A percentile compares a stretch with the other conserved stretches of the same genome.
These are phyloP conservation scores for Dioszegia crocea DNA, from an alignment of 768 basidiomycete genomes.

Conservation along the genomic window DNA sequence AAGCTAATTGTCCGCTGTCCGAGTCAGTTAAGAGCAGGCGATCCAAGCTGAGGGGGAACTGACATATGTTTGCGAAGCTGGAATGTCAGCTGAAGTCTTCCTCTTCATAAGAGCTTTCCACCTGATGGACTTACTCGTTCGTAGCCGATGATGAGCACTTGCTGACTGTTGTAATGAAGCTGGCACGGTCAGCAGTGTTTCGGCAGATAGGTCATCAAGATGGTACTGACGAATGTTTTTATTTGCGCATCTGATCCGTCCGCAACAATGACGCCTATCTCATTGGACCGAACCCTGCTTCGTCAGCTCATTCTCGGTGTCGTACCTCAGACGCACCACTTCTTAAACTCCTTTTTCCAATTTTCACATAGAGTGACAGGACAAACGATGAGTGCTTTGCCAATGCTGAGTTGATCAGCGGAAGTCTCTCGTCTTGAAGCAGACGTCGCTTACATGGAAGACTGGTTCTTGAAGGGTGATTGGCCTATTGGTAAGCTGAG, in stretches of 20 bases:
- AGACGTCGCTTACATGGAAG: constrained; percentile 19
- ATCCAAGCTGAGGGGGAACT: constrained; percentile 40
- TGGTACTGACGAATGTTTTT: constrained; percentile 76
- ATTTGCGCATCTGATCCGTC: constrained; percentile 57
- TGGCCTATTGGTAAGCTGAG: constrained; percentile 21
- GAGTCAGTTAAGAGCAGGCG: constrained; percentile 3
- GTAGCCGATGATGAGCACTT: constrained; percentile 91
- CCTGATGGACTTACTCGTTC: constrained; percentile 58
- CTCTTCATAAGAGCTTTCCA: background rate
- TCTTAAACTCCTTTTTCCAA: constrained; percentile 91
- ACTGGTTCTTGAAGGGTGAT: constrained; percentile 32
- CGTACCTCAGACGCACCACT: constrained; percentile 68
- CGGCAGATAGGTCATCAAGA: background rate
- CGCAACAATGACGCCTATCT: constrained; percentile 60
- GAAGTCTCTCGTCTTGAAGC: background rate
- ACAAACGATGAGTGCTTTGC: constrained; percentile 87
- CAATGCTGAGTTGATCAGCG: constrained; percentile 51
- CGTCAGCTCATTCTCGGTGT: constrained; percentile 2
- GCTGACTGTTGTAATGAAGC: constrained; percentile 38
- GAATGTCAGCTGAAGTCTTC: background rate
- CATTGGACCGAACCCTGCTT: constrained; percentile 49
- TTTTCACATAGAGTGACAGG: constrained; percentile 90
- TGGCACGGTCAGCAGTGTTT: constrained; percentile 11
- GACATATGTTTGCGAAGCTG: constrained; percentile 72
- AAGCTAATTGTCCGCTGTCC: constrained; percentile 47